These are phyloP conservation scores for Lactarius vividus DNA, from an alignment of 768 basidiomycete genomes.

Conservation along the genomic window DNA sequence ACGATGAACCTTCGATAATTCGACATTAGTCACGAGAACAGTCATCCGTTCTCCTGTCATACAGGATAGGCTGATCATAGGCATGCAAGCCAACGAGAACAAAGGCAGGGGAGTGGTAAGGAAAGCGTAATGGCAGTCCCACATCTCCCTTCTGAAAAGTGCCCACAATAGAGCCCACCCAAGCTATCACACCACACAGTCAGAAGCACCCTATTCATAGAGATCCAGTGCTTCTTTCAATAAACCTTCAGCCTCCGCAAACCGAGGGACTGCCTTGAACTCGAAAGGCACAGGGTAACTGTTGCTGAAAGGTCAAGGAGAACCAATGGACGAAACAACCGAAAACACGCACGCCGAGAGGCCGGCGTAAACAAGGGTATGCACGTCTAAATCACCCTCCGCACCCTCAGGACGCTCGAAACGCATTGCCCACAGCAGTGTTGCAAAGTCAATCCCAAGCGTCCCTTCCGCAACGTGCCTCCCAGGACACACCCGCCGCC, in stretches of 20 bases:
- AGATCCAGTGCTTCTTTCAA: neutral
- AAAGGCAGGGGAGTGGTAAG: too few relatives aligned
- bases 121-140: neutral
- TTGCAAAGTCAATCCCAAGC: constrained; percentile 1
- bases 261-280: neutral
- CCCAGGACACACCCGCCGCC: neutral
- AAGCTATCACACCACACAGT: too few relatives aligned
- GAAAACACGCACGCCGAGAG: neutral
- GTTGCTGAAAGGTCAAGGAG: neutral
- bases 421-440: neutral
- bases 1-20: too few relatives aligned
- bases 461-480: neutral
- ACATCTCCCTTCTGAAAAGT: neutral
- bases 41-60: too few relatives aligned
- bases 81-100: too few relatives aligned
- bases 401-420: neutral
- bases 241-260: neutral
- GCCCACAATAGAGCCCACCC: neutral
- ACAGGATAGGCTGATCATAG: too few relatives aligned
- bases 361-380: neutral
- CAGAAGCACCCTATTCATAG: neutral
- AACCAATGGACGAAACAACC: neutral
- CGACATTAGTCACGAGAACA: too few relatives aligned
- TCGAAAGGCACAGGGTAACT: neutral
- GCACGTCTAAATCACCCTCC: neutral